A percentile compares a stretch with the other conserved stretches of the same genome.
These are phyloP conservation scores for Fomitopsis pulvina DNA, from an alignment of 768 basidiomycete species.

Conservation along the genomic window DNA sequence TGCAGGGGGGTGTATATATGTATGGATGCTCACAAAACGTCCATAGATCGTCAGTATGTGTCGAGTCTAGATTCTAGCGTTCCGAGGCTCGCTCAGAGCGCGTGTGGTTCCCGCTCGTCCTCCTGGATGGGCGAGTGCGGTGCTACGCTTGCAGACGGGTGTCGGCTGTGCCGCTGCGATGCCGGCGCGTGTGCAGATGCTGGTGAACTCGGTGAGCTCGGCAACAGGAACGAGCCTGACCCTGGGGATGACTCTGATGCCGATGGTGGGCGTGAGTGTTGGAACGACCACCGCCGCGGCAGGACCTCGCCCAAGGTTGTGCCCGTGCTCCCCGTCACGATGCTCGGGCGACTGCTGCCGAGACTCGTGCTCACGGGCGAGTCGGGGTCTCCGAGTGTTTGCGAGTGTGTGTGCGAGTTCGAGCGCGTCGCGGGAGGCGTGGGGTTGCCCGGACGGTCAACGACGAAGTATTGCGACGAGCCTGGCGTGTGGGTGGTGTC, in stretches of 20 bases:
- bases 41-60: not conserved
- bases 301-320: slow-evolving; percentile 23
- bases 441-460: slow-evolving; percentile 19
- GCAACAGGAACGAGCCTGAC: slow-evolving; percentile 7
- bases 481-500: slow-evolving; percentile 9
- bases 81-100: not conserved
- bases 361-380: slow-evolving; percentile 14
- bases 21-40: not conserved
- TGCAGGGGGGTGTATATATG: not conserved
- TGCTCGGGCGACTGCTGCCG: slow-evolving; percentile 9
- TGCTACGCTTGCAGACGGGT: slow-evolving; percentile 13
- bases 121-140: slow-evolving; percentile 13
- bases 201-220: slow-evolving; percentile 2
- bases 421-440: slow-evolving; percentile 15
- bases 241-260: slow-evolving; percentile 12
- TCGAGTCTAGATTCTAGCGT: not conserved
- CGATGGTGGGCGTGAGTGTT: slow-evolving; percentile 23
- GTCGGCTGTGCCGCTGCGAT: slow-evolving; percentile 14
- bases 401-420: not conserved
- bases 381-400: not conserved
- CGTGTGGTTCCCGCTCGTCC: slow-evolving; percentile 1
- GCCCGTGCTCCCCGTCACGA: slow-evolving; percentile 4
- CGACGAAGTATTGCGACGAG: slow-evolving; percentile 14
- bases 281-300: slow-evolving; percentile 24
- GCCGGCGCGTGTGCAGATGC: not conserved